Conservation (phyloP, 176 grass and related monocot species). For the Secale cereale region DNA sequence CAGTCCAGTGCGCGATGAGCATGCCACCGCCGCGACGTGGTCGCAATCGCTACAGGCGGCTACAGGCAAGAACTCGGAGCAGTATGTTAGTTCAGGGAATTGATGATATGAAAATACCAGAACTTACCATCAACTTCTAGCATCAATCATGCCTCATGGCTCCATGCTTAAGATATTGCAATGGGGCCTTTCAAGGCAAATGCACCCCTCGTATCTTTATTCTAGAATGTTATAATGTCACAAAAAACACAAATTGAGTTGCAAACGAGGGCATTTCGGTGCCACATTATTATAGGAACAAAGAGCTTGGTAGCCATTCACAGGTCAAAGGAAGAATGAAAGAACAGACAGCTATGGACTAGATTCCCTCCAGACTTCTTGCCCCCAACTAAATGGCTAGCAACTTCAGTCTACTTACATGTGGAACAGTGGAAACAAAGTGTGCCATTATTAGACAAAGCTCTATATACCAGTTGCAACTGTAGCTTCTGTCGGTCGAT, state of each 20-base stretch:
- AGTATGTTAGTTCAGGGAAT: neutral
- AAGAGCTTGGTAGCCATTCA: neutral
- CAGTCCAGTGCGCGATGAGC: neutral
- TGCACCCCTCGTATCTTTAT: neutral
- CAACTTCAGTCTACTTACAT: neutral
- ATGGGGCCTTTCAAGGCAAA: neutral
- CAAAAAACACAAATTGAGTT: neutral
- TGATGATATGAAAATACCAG: neutral
- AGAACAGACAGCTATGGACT: neutral
- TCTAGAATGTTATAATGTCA: neutral
- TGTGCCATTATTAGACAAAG: constrained; percentile 4
- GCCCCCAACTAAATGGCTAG: neutral
- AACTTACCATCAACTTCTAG: neutral
- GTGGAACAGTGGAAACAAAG: neutral
- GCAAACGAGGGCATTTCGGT: neutral
- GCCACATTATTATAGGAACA: constrained; percentile 20
- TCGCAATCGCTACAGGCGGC: neutral
- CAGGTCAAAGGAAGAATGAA: neutral
- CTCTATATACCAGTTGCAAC: neutral
- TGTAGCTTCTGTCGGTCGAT: neutral
- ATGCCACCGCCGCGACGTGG: neutral
- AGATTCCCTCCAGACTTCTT: constrained; percentile 10
- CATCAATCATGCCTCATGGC: neutral
- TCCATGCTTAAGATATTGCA: neutral
- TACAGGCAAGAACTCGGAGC: neutral